Evolutionary conservation across 495 filamentous ascomycete species (phyloP).

Genomic region (Pseudotulostoma volvatum): DNA sequence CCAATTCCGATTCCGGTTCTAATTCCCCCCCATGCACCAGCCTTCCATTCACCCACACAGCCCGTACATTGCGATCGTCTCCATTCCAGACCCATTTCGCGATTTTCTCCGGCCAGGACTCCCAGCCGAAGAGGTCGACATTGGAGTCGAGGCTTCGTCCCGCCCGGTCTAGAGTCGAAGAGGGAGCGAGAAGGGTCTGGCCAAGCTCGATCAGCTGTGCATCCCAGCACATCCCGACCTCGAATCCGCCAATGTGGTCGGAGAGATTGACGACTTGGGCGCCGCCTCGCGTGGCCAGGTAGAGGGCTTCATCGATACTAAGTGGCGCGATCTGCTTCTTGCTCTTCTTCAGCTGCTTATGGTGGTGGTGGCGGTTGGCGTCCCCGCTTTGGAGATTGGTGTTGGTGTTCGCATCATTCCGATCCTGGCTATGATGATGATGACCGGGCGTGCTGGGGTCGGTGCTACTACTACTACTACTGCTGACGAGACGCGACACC

Average conservation of each 20-base stretch:
- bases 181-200: constrained; percentile 12
- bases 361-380: not conserved
- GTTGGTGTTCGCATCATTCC: too few relatives aligned
- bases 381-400: too few relatives aligned
- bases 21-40: too few relatives aligned
- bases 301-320: constrained; percentile 73
- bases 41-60: constrained; percentile 66
- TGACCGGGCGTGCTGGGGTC: not conserved
- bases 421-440: too few relatives aligned
- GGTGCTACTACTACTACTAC: constrained; percentile 4
- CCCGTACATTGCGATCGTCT: constrained; percentile 64
- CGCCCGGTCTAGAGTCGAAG: constrained; percentile 7
- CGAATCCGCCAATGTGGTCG: constrained; percentile 56
- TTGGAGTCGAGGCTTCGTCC: not conserved
- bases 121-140: constrained; percentile 79
- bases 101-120: constrained; percentile 57
- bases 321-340: constrained; percentile 34
- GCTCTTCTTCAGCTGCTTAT: constrained; percentile 1
- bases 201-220: constrained; percentile 60
- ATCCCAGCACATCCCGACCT: constrained; percentile 80
- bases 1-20: too few relatives aligned
- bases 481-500: constrained; percentile 40
- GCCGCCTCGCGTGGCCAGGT: constrained; percentile 67
- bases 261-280: constrained; percentile 59
- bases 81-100: constrained; percentile 85